Percentiles rank a stretch among this genome's conserved stretches.
Conservation (phyloP, 2,329 filamentous ascomycete species). For the Amylocarpus encephaloides region DNA sequence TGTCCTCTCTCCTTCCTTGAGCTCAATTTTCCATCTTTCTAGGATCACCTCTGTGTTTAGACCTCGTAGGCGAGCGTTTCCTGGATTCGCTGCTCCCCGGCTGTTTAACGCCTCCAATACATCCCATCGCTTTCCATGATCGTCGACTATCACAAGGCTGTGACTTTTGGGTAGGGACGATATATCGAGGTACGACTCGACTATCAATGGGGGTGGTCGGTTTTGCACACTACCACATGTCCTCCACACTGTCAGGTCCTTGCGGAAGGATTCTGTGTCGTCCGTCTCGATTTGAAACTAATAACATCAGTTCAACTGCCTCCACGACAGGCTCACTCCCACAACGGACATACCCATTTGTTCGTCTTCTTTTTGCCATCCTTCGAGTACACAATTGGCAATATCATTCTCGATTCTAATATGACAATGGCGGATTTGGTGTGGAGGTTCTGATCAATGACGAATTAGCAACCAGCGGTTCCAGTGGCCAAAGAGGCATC, state of each 20-base stretch:
- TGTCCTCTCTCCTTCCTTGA: slow-evolving; percentile 53
- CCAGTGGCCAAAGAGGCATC: background rate
- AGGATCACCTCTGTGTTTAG: slow-evolving; percentile 69
- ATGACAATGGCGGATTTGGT: slow-evolving; percentile 81
- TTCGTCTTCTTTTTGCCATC: slow-evolving; percentile 62
- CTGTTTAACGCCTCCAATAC: slow-evolving; percentile 74
- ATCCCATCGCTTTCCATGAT: slow-evolving; percentile 87
- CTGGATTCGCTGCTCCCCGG: slow-evolving; percentile 41
- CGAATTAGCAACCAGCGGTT: background rate
- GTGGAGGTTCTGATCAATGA: slow-evolving; percentile 68
- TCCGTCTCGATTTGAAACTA: slow-evolving; percentile 95
- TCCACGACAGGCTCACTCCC: background rate
- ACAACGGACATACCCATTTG: slow-evolving; percentile 66
- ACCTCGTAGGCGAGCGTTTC: slow-evolving; percentile 26
- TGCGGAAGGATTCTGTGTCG: slow-evolving; percentile 80
- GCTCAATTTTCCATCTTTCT: slow-evolving; percentile 84
- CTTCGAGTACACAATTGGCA: slow-evolving; percentile 48
- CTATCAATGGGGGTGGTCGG: slow-evolving; percentile 74
- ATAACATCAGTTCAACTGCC: background rate
- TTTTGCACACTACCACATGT: slow-evolving; percentile 69
- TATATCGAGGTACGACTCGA: slow-evolving; percentile 85
- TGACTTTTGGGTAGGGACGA: slow-evolving; percentile 75
- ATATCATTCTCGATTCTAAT: slow-evolving; percentile 69
- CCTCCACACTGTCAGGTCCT: slow-evolving; percentile 79
- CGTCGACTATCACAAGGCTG: slow-evolving; percentile 80